Evolutionary conservation across 2,329 filamentous ascomycete species (phyloP), one percentile per base, ranked within the genome.

Genomic region (Penicillium sp.): DNA sequence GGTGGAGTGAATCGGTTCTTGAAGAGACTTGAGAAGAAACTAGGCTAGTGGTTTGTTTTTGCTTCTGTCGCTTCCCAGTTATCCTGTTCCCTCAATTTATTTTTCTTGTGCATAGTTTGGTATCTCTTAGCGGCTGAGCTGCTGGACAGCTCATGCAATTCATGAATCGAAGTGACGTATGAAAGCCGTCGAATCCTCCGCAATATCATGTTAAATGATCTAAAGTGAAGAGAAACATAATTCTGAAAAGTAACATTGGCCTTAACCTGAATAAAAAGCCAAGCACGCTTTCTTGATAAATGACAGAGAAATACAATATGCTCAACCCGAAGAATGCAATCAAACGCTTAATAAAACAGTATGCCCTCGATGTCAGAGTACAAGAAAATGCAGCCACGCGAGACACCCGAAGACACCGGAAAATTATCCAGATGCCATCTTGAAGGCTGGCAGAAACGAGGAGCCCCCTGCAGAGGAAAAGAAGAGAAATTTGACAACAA

Each of bases 11-110:
- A 78, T 55, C 69, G 72, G 26, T 76, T 77, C 45, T 68, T 79
- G 50, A 79, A 76, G 69, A 77, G 72, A 60, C 61, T 79, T 48
- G 77, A 79, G 62, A 79, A 77, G 65, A 73, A 57, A 53, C 51
- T 74, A 35, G 46, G 44, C 35, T 51, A 23, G 20, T 42, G 29
- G 22, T 50, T 49, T 23, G n/a, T 23, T 31, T 9, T 33, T 20
- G 11, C 25, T 47, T 12, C n/a, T 26, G 18, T 27, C 8, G 9
- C 11, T 52, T 22, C 46, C 26, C 35, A 20, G 18, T 45, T 29
- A 11, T 51, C 12, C 22, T 27, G 15, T 29, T 46, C 4, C 8
- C 27, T 47, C 14, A 14, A 23, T n/a, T 12, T 43, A 14, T 45
- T 40, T 9, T 2, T 29, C 6, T 37, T 45, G 7, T 40, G 6